Evolutionary conservation across 805 yeast genomes (phyloP).

Genomic region (Pichia californica): DNA sequence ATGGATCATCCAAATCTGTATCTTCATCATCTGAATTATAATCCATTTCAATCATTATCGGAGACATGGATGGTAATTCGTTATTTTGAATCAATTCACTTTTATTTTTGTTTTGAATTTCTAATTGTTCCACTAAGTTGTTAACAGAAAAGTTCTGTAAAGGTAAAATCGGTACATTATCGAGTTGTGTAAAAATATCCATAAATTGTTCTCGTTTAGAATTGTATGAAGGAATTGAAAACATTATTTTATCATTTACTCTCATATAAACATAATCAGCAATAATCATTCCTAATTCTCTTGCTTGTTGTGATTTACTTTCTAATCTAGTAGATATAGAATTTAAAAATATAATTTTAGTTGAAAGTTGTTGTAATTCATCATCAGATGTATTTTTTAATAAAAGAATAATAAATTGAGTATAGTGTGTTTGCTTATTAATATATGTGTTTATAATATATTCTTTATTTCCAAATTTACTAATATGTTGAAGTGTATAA

Average conservation of each 20-base stretch:
- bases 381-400: conserved; percentile 20
- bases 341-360: conserved; percentile 35
- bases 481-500: conserved; percentile 3
- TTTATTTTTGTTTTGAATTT: neutral
- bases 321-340: conserved; percentile 51
- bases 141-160: no score
- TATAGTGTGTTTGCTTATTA: conserved; percentile 39
- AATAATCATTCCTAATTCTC: conserved; percentile 49
- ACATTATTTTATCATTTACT: conserved; percentile 27
- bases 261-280: conserved; percentile 44
- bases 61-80: neutral
- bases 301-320: conserved; percentile 38
- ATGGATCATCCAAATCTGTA: conserved; percentile 45
- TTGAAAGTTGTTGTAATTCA: conserved; percentile 28
- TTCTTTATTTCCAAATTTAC: conserved; percentile 20
- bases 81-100: neutral
- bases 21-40: conserved; percentile 31
- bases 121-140: no score
- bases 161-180: no score
- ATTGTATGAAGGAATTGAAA: conserved; percentile 22
- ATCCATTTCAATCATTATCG: conserved; percentile 11
- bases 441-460: conserved; percentile 31
- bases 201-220: conserved; percentile 15
- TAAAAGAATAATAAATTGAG: conserved; percentile 41
- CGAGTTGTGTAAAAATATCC: neutral